These are phyloP conservation scores for Iris pallida DNA, from an alignment of 116 monocot species.

Conservation along the genomic window DNA sequence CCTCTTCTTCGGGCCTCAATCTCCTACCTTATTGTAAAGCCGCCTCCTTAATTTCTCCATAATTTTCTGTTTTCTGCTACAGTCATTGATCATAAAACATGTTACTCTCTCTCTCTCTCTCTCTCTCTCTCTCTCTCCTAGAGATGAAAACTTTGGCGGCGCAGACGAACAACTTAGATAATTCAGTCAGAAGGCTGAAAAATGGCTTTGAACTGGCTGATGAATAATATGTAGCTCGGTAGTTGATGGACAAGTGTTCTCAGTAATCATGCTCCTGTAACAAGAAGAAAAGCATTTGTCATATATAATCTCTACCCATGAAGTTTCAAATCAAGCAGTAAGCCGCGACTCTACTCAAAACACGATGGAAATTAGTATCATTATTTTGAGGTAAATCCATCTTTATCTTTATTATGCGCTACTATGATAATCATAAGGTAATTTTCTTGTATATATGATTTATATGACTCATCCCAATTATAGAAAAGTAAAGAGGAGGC, in stretches of 20 bases:
- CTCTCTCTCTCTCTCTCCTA: neutral
- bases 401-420: too few species aligned
- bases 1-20: neutral
- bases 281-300: neutral
- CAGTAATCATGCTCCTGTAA: conserved; percentile 45
- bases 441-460: too few species aligned
- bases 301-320: neutral
- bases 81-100: too few species aligned
- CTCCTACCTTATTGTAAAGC: neutral
- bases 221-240: conserved; percentile 45
- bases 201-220: conserved; percentile 42
- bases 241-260: conserved; percentile 21
- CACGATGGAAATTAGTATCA: too few species aligned
- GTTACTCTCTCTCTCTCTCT: neutral
- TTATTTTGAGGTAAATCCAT: too few species aligned
- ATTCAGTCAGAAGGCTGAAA: conserved; percentile 45
- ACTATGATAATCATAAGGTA: too few species aligned
- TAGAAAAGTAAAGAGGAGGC: too few species aligned
- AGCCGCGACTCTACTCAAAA: too few species aligned
- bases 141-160: neutral
- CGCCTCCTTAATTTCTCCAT: neutral
- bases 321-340: too few species aligned
- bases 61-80: neutral
- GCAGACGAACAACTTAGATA: neutral
- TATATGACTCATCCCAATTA: too few species aligned